phyloP scores from a whole-genome alignment of 1,284 basidiomycete genomes.

The Lentinula novae-zelandiae region DNA sequence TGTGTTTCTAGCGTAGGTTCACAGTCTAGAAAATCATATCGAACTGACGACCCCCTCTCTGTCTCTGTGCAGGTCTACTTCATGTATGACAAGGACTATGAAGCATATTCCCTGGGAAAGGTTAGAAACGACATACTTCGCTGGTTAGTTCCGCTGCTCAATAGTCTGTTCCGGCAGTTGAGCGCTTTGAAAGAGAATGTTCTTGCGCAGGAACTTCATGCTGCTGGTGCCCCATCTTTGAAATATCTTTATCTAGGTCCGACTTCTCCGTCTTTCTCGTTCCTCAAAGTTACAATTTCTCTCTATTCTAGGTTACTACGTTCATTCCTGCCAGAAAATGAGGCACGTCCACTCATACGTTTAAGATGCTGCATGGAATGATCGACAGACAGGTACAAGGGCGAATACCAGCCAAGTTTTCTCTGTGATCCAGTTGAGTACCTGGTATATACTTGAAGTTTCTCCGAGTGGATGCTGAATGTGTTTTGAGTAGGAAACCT shows the following conservation, averaged over 20 bases:
- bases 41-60: not conserved
- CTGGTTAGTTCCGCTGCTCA: conserved; percentile 11
- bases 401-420: conserved; percentile 85
- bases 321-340: conserved; percentile 94
- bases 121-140: conserved; percentile 31
- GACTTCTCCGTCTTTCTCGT: conserved; percentile 17
- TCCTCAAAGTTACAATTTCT: not conserved
- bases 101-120: conserved; percentile 81
- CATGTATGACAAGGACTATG: conserved; percentile 83
- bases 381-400: conserved; percentile 65
- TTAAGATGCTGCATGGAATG: not conserved
- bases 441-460: not conserved
- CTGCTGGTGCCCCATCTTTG: conserved; percentile 64
- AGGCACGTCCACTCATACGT: conserved; percentile 22
- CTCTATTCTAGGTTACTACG: conserved; percentile 73
- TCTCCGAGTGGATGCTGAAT: not conserved
- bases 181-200: conserved; percentile 80
- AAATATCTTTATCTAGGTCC: conserved; percentile 81
- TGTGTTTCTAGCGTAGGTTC: conserved; percentile 77
- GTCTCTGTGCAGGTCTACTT: conserved; percentile 65
- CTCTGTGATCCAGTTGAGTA: conserved; percentile 79
- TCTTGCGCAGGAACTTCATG: conserved; percentile 68
- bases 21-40: not conserved
- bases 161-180: conserved; percentile 40
- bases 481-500: conserved; percentile 54